phyloP scores from a whole-genome alignment of 768 basidiomycete genomes.

The Mycena floridula region DNA sequence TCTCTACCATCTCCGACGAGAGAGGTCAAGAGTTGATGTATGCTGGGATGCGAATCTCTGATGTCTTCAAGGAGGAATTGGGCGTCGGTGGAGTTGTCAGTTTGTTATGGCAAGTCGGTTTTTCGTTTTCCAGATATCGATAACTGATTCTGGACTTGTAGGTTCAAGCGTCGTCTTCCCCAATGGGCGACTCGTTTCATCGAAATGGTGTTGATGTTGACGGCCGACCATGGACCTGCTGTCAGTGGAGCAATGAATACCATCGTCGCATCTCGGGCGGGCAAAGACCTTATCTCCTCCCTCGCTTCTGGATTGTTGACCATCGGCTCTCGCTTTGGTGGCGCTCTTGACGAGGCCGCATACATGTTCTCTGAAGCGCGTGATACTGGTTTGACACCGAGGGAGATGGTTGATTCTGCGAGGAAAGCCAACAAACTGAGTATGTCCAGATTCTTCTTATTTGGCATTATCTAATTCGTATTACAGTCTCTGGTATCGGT shows the following conservation, averaged over 20 bases:
- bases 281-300: constrained; percentile 97
- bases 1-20: constrained; percentile 99
- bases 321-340: constrained; percentile 88
- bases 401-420: constrained; percentile 94
- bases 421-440: constrained; percentile 93
- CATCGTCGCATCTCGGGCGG: constrained; percentile 98
- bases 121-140: constrained; percentile 57
- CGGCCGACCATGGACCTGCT: constrained; percentile 96
- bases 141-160: no score
- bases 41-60: constrained; percentile 97
- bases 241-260: constrained; percentile 99
- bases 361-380: constrained; percentile 91
- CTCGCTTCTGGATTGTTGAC: constrained; percentile 94
- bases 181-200: constrained; percentile 97
- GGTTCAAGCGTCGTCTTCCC: constrained; percentile 53
- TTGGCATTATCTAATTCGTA: constrained; percentile 3
- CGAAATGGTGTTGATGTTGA: constrained; percentile 99
- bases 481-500: constrained; percentile 88
- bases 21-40: constrained; percentile 98
- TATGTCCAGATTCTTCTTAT: constrained; percentile 29
- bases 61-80: constrained; percentile 97
- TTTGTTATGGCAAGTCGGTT: constrained; percentile 96
- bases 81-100: constrained; percentile 96
- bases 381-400: constrained; percentile 89
- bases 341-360: constrained; percentile 97